Conservation (phyloP, 768 basidiomycete genomes). For the Serendipita sp. region DNA sequence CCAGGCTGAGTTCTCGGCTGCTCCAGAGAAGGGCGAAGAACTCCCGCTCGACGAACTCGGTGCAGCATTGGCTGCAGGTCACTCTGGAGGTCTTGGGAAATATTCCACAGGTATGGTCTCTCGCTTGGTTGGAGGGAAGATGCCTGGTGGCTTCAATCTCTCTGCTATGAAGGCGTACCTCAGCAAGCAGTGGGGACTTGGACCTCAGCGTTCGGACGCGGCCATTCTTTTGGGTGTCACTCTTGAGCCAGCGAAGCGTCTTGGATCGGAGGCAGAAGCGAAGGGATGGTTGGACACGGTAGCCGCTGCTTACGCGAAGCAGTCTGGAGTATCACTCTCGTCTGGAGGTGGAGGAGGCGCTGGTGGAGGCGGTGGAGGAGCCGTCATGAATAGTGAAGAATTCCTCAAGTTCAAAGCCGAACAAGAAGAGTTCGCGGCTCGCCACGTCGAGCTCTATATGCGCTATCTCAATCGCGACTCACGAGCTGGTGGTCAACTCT, state of each 20-base stretch:
- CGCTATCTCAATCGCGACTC: conserved; percentile 91
- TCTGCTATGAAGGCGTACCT: conserved; percentile 82
- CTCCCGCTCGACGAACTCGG: conserved; percentile 93
- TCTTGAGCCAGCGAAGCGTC: conserved; percentile 85
- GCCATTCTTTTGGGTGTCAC: conserved; percentile 85
- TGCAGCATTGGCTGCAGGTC: conserved; percentile 63
- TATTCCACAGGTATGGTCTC: conserved; percentile 83
- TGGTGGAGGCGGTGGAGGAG: conserved; percentile 50
- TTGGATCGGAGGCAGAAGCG: conserved; percentile 79
- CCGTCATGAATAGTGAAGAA: conserved; percentile 93
- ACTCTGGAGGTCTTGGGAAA: conserved; percentile 80
- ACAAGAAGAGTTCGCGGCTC: conserved; percentile 79
- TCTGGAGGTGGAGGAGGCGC: conserved; percentile 45
- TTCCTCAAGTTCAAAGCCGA: conserved; percentile 93
- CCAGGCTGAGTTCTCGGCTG: conserved; percentile 84
- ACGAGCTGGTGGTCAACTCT: conserved; percentile 78
- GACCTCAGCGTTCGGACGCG: conserved; percentile 72
- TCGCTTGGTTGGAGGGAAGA: conserved; percentile 84
- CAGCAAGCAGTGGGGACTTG: conserved; percentile 91
- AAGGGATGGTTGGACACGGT: conserved; percentile 87
- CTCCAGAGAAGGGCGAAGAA: conserved; percentile 97
- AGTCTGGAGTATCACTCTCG: conserved; percentile 71
- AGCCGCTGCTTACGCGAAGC: conserved; percentile 72
- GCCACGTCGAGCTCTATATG: conserved; percentile 93
- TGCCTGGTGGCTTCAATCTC: conserved; percentile 97